Conservation (phyloP, 1,284 basidiomycete species). For the Termitomyces sp. region DNA sequence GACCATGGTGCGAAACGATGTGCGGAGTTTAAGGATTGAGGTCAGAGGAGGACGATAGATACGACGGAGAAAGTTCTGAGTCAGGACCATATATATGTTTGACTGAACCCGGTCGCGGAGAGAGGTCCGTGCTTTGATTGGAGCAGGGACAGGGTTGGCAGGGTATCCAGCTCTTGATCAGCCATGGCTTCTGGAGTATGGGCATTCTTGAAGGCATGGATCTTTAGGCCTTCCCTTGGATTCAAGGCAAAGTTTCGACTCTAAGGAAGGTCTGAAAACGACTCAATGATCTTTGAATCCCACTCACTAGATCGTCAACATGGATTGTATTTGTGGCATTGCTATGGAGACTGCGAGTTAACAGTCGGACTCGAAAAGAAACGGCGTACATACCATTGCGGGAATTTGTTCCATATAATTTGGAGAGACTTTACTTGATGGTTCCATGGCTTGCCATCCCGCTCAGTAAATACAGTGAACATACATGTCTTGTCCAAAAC, state of each 20-base stretch:
- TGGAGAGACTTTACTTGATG: constrained; percentile 82
- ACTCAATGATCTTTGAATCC: neutral
- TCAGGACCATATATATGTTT: constrained; percentile 1
- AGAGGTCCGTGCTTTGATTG: neutral
- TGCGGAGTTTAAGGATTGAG: neutral
- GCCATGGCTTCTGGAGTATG: constrained; percentile 55
- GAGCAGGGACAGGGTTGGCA: too few relatives aligned
- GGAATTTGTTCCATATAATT: constrained; percentile 85
- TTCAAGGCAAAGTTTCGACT: constrained; percentile 86
- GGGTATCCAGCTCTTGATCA: constrained; percentile 61
- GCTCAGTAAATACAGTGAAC: constrained; percentile 81
- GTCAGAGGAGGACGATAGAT: constrained; percentile 1
- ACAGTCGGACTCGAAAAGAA: neutral
- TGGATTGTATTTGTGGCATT: constrained; percentile 79
- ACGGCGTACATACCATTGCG: constrained; percentile 56
- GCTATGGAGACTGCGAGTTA: constrained; percentile 31
- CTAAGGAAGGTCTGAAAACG: constrained; percentile 27
- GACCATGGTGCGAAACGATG: constrained; percentile 14
- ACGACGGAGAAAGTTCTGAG: neutral
- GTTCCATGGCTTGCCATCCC: constrained; percentile 69
- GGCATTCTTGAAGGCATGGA: constrained; percentile 75
- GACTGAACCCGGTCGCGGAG: neutral
- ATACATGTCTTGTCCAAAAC: constrained; percentile 84
- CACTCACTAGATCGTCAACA: constrained; percentile 74
- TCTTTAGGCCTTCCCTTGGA: constrained; percentile 79